Evolutionary conservation across 768 basidiomycete genomes (phyloP).

Genomic region (Tricholoma hemisulphureum): DNA sequence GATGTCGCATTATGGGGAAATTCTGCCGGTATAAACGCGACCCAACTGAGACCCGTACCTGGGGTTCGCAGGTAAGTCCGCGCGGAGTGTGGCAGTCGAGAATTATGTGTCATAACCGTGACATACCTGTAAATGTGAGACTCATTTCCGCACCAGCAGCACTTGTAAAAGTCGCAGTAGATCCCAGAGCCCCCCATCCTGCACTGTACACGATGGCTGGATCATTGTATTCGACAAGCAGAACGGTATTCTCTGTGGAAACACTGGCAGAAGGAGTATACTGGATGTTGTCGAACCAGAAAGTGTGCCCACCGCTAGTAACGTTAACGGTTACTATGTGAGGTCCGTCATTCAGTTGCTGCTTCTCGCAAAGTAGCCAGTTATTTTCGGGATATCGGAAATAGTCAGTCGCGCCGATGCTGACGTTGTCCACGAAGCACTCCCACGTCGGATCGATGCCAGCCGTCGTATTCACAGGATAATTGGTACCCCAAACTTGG

Average conservation of each 20-base stretch:
- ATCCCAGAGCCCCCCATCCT: neutral
- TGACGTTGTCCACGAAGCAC: constrained; percentile 21
- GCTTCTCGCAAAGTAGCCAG: constrained; percentile 20
- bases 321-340: constrained; percentile 14
- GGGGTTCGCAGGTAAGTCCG: neutral
- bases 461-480: neutral
- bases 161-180: neutral
- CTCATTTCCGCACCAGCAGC: neutral
- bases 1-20: neutral
- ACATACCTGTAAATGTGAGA: neutral
- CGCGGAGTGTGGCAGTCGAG: too few species aligned
- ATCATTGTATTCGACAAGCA: neutral
- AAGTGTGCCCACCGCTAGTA: neutral
- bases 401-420: constrained; percentile 15
- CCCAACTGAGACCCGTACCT: constrained; percentile 1
- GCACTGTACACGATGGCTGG: neutral
- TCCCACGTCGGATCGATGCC: constrained; percentile 20
- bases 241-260: neutral
- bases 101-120: neutral
- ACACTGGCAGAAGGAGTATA: neutral
- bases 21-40: neutral
- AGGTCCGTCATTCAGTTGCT: constrained; percentile 18
- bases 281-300: constrained; percentile 3
- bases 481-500: neutral
- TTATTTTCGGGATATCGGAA: constrained; percentile 24